Percentiles rank a stretch among this genome's conserved stretches.
phyloP scores from a whole-genome alignment of 2,329 filamentous ascomycete genomes.

The Ceratocystis diversiconidia region DNA sequence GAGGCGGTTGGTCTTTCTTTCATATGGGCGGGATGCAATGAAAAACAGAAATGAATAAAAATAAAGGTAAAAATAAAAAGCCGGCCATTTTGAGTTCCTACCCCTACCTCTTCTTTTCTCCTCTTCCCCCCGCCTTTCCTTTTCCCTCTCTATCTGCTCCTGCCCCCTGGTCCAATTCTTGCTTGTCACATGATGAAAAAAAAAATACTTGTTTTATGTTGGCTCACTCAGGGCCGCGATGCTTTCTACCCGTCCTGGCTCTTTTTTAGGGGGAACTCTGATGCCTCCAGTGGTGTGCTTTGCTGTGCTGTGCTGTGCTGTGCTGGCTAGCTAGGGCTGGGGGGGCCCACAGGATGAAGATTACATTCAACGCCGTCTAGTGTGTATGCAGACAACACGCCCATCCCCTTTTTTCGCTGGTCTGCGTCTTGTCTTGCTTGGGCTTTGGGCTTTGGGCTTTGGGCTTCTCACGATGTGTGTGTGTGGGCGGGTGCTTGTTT shows the following conservation, averaged over 20 bases:
- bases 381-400: no score
- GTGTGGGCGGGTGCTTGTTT: neutral
- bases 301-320: neutral
- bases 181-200: constrained; percentile 5
- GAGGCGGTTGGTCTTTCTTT: no score
- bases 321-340: neutral
- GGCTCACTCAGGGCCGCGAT: neutral
- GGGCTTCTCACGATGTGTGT: no score
- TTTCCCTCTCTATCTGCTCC: neutral
- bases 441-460: no score
- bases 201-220: neutral
- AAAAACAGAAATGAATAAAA: no score
- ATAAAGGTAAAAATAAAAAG: no score
- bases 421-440: no score
- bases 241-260: neutral
- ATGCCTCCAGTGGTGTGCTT: neutral
- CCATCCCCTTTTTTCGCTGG: no score
- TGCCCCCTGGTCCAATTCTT: neutral
- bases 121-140: neutral
- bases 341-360: no score
- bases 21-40: no score
- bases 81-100: neutral
- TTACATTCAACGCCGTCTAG: no score
- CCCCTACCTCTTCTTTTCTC: neutral
- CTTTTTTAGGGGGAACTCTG: neutral